Evolutionary conservation across 169 alveolate species (phyloP).

Genomic region (Plasmodium ovale): DNA sequence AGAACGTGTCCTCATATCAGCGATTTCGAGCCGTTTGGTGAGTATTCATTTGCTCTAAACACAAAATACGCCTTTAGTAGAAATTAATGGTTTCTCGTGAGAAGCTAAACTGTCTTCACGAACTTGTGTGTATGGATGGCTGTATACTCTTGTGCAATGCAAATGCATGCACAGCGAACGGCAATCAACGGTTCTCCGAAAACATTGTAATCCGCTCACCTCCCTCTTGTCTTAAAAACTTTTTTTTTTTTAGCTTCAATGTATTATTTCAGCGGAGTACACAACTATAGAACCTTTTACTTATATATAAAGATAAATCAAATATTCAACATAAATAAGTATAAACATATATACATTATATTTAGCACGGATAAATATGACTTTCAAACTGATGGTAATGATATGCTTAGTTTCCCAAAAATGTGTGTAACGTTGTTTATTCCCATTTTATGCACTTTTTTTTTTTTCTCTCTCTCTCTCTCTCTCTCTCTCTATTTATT

Average conservation of each 20-base stretch:
- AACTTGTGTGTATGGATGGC: background rate
- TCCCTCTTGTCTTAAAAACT: background rate
- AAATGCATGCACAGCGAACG: too few species aligned
- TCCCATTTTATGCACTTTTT: background rate
- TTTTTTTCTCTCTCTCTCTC: background rate
- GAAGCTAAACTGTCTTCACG: too few species aligned
- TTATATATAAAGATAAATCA: constrained; percentile 50
- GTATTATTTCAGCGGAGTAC: constrained; percentile 76
- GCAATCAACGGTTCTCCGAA: background rate
- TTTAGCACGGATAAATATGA: constrained; percentile 72
- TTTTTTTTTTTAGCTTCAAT: constrained; percentile 50
- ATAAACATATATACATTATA: constrained; percentile 63
- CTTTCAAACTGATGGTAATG: constrained; percentile 73
- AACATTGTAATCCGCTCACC: too few species aligned
- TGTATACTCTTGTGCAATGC: too few species aligned
- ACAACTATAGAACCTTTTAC: constrained; percentile 68
- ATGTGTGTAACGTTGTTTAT: background rate
- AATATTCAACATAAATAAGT: constrained; percentile 74
- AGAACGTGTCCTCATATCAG: constrained; percentile 77
- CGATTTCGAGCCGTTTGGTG: constrained; percentile 78
- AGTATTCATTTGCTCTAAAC: constrained; percentile 1
- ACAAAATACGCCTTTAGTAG: too few species aligned
- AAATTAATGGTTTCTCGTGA: too few species aligned
- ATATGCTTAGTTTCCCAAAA: background rate
- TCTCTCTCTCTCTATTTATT: background rate